These are phyloP conservation scores for Blastobotrys serpentis DNA, from an alignment of 1,139 yeast genomes.

Conservation along the genomic window DNA sequence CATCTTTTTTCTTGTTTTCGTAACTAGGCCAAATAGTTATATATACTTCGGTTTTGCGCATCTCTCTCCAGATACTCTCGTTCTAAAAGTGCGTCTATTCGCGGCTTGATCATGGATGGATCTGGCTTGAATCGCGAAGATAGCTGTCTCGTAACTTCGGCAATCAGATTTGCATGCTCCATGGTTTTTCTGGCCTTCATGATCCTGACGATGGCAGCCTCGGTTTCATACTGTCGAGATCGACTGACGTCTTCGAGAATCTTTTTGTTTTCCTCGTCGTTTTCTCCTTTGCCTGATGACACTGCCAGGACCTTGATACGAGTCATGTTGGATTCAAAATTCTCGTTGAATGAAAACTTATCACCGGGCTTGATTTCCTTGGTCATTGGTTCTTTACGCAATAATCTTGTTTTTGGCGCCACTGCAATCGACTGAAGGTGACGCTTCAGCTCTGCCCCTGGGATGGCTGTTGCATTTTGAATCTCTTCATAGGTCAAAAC, in stretches of 20 bases:
- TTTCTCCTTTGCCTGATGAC: slow-evolving; percentile 43
- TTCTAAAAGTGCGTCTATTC: slow-evolving; percentile 79
- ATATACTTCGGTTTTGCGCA: slow-evolving; percentile 56
- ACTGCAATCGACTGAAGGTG: slow-evolving; percentile 83
- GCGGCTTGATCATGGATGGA: slow-evolving; percentile 64
- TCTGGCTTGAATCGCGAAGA: slow-evolving; percentile 67
- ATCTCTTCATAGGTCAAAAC: slow-evolving; percentile 62
- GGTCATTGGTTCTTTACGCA: slow-evolving; percentile 71
- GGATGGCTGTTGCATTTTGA: slow-evolving; percentile 64
- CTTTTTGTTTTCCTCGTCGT: slow-evolving; percentile 43
- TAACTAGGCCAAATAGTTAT: slow-evolving; percentile 66
- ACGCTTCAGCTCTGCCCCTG: slow-evolving; percentile 67
- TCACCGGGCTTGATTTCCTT: slow-evolving; percentile 67
- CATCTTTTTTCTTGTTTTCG: neutral
- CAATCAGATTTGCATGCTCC: slow-evolving; percentile 63
- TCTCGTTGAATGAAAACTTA: slow-evolving; percentile 63
- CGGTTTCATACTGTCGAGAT: slow-evolving; percentile 60
- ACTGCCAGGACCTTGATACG: slow-evolving; percentile 81
- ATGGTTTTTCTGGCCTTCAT: slow-evolving; percentile 72
- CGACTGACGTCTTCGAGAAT: slow-evolving; percentile 46
- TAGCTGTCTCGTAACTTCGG: slow-evolving; percentile 64
- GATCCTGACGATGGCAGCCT: slow-evolving; percentile 85
- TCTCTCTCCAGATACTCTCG: slow-evolving; percentile 81
- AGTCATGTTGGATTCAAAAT: slow-evolving; percentile 67
- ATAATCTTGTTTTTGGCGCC: slow-evolving; percentile 74